Base-by-base conservation (phyloP, 2,329 filamentous ascomycete genomes). In the Penicillium sp. region DNA sequence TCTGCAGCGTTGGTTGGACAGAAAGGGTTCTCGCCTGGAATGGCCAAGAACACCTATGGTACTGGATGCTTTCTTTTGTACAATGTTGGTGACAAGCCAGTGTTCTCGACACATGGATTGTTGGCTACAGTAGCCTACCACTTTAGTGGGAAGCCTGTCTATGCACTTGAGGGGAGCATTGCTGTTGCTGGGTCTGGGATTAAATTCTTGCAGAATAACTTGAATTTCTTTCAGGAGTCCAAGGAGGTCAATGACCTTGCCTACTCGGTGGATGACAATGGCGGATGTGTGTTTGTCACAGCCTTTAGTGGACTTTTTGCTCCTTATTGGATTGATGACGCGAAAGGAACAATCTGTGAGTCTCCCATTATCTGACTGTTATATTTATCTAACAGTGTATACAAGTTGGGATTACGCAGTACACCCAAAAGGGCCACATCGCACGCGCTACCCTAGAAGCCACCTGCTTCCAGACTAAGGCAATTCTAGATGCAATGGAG, bases 321-420 rank as follows among this genome's bases (percentile, higher is more conserved):
- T 0, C 91, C 91, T 0, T 96, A 96, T 74, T 96, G 91, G 91
- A 92, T 96, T 60, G 90, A 95, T 70, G 90, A 95, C 73, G 90
- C 90, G n/a, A 88, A 91, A 71, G 91, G 91, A 51, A 96, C 91
- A 5, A 85, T 94, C 48, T 92, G 83, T 86, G 77, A 75, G 81
- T 75, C 12, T 46, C 17, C 25, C 22, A 26, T 22, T 48, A 2
- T 26, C 8, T 43, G 28, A 35, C 33, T 14, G 14, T 12, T 9
- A 12, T n/a, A 25, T 28, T 25, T 31, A 4, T 37, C 57, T 65
- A 48, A 61, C 54, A 8, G 22, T 19, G 6, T 19, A 36, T 42
- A 25, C 60, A 85, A 85, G 85, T 93, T 67, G 90, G 90, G 37
- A 87, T 95, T 59, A 94, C 90, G 0, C 88, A 92, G 66, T 88